Conservation (phyloP, 305 asterid species). For the Fraxinus greggii region DNA sequence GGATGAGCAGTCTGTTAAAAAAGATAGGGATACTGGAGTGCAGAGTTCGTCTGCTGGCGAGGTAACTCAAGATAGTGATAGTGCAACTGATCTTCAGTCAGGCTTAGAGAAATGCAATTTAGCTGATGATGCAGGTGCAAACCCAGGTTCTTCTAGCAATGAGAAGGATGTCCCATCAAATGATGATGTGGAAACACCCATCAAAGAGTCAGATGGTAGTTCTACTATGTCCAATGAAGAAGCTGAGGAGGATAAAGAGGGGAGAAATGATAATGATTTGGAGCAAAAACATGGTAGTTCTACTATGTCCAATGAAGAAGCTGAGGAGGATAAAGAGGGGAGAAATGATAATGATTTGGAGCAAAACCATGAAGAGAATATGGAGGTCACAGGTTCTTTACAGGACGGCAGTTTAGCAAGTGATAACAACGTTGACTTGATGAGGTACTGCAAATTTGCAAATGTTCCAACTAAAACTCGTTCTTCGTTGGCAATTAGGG, state of each 20-base stretch:
- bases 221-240: conserved; percentile 29
- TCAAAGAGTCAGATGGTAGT: conserved; percentile 35
- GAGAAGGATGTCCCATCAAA: conserved; percentile 30
- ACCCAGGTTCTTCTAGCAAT: conserved; percentile 27
- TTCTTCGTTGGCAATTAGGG: conserved; percentile 36
- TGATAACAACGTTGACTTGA: conserved; percentile 43
- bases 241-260: conserved; percentile 30
- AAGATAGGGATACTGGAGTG: conserved; percentile 37
- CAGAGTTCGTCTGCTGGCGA: conserved; percentile 44
- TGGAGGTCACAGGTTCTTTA: conserved; percentile 32
- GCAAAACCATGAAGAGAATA: conserved; percentile 28
- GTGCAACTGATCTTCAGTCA: conserved; percentile 35
- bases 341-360: conserved; percentile 32
- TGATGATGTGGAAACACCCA: conserved; percentile 33
- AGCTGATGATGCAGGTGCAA: conserved; percentile 44
- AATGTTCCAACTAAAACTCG: conserved; percentile 68
- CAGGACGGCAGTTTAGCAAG: conserved; percentile 33
- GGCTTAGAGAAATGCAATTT: conserved; percentile 36
- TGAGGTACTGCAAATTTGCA: conserved; percentile 52
- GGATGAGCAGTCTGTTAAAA: conserved; percentile 37
- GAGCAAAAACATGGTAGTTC: conserved; percentile 30
- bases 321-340: conserved; percentile 30
- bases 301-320: conserved; percentile 30
- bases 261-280: conserved; percentile 27
- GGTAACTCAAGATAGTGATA: conserved; percentile 35